Evolutionary conservation across 2,329 filamentous ascomycete genomes (phyloP), one percentile per base, ranked within the genome.

Genomic region (Sordariomycetes sp.): DNA sequence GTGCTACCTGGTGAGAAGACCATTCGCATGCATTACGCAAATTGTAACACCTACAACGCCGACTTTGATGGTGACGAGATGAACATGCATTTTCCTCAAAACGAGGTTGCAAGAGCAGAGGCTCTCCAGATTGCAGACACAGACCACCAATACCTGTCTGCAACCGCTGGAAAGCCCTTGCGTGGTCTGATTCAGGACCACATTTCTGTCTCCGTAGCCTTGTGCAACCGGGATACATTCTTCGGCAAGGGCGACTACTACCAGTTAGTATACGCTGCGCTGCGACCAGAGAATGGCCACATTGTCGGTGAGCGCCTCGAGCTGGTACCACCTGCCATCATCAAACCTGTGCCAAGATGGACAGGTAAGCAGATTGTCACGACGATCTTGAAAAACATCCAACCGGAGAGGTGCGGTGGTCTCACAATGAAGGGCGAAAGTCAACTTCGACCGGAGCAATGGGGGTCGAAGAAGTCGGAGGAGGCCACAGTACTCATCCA

Each of bases 31-130:
- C 92, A 98, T 65, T 98, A 98, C 61, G 90, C 92, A 49, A 98
- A 98, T 57, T 96, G 92, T 58, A 98, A 98, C 53, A 95, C 92
- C 1, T 98, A 98, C 69, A 98, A 98, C 49, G 92, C 92, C 21
- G 92, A 98, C 70, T 98, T 98, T 53, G 93, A 98, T 51, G 92
- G 92, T 57, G 92, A 98, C 54, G 92, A 98, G 59, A 98, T 98
- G 92, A 98, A 98, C 58, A 93, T 98, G 88, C 92, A 98, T 61
- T 96, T 98, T 51, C 92, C 92, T 2, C 92, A 98, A 49, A 96
- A 94, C 46, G 93, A 96, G 54, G 70, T 96, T 43, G 92, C 92
- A 12, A 75, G 92, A 46, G 85, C 90, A 3, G 92, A 98, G 62
- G 92, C 92, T 3, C 72, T 94, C 45, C 85, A 87, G 46, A 81